A percentile compares a stretch with the other conserved stretches of the same genome.
These are phyloP conservation scores for Pouteria glomerata DNA, from an alignment of 148 eudicot species.

Conservation along the genomic window DNA sequence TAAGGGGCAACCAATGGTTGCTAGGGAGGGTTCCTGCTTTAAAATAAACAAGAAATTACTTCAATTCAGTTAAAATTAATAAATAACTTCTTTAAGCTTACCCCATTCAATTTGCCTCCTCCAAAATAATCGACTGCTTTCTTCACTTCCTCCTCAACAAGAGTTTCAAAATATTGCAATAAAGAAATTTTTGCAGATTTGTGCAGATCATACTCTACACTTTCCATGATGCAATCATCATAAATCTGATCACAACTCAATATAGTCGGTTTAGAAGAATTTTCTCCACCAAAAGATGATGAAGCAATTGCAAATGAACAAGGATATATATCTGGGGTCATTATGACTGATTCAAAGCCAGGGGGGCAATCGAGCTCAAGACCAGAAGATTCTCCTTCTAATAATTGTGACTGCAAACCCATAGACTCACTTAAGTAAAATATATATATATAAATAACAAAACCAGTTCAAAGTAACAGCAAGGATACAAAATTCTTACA, in stretches of 20 bases:
- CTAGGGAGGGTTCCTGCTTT: neutral
- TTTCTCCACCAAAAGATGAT: conserved; percentile 22
- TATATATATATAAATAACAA: neutral
- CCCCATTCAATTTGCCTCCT: conserved; percentile 40
- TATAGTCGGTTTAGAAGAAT: conserved; percentile 6
- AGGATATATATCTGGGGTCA: conserved; percentile 17
- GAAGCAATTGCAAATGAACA: conserved; percentile 20
- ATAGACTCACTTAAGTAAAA: conserved; percentile 4
- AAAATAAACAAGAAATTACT: neutral
- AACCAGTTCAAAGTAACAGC: conserved; percentile 6
- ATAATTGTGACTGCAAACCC: conserved; percentile 16
- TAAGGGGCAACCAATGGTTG: neutral
- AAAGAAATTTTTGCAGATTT: conserved; percentile 42
- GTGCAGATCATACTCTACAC: conserved; percentile 56
- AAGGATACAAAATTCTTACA: conserved; percentile 27
- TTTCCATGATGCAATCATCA: conserved; percentile 34
- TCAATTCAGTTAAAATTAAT: neutral
- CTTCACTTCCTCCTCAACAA: conserved; percentile 52
- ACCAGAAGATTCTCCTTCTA: conserved; percentile 34
- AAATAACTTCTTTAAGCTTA: conserved; percentile 15
- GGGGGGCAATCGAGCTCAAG: conserved; percentile 78
- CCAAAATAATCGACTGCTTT: conserved; percentile 22
- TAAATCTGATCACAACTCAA: neutral
- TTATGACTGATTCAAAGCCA: conserved; percentile 51
- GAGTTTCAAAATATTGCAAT: conserved; percentile 30